Evolutionary conservation across 495 filamentous ascomycete species (phyloP).

Genomic region (Massariosphaeria phaeospora): DNA sequence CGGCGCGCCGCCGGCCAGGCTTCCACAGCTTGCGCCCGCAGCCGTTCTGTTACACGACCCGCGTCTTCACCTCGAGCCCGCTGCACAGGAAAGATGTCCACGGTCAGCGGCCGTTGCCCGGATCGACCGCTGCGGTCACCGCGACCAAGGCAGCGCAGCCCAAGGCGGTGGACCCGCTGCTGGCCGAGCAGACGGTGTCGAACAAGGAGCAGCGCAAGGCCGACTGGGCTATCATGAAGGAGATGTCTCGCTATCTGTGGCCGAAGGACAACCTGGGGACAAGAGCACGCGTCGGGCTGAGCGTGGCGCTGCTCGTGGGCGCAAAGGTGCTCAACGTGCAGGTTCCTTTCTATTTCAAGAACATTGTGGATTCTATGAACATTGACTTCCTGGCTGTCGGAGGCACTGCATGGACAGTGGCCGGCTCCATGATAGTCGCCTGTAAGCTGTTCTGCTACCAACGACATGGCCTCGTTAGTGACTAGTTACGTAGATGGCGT

Average conservation of each 20-base stretch:
- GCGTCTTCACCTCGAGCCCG: conserved; percentile 39
- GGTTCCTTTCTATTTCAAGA: conserved; percentile 98
- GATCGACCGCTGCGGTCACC: conserved; percentile 2
- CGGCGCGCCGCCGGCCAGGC: conserved; percentile 8
- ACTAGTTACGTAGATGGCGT: conserved; percentile 59
- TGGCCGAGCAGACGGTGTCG: conserved; percentile 52
- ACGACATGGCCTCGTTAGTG: background rate
- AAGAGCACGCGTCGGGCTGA: conserved; percentile 74
- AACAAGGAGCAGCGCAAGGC: conserved; percentile 89
- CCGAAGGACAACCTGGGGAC: conserved; percentile 81
- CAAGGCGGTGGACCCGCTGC: conserved; percentile 49
- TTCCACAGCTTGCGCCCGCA: conserved; percentile 4
- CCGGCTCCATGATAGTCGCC: conserved; percentile 86
- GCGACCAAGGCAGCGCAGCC: conserved; percentile 11
- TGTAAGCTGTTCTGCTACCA: conserved; percentile 46
- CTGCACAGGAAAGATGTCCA: conserved; percentile 39
- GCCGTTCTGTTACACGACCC: conserved; percentile 1
- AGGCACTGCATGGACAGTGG: conserved; percentile 81
- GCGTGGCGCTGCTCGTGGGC: conserved; percentile 75
- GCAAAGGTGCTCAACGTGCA: conserved; percentile 95
- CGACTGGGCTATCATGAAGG: conserved; percentile 97
- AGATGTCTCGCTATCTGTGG: conserved; percentile 97
- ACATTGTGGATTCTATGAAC: conserved; percentile 95
- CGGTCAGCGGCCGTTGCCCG: conserved; percentile 23
- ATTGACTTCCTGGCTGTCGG: conserved; percentile 78